Base-by-base conservation (phyloP, 768 basidiomycete genomes). In the Mycena galopus region DNA sequence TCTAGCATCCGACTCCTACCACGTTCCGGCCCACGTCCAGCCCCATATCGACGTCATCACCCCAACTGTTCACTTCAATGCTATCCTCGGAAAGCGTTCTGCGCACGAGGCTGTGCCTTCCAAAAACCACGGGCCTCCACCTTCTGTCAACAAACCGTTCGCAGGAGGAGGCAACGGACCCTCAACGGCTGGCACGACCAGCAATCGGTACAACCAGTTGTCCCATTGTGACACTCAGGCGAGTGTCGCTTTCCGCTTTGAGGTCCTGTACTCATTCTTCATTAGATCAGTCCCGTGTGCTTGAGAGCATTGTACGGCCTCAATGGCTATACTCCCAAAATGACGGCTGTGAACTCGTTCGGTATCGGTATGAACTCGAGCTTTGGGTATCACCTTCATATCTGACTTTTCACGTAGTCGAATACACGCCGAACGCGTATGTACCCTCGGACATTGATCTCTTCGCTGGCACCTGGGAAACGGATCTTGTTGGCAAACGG, bases 351-450 rank as follows among this genome's bases (percentile, higher is more conserved):
- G 53, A 87, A 87, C 71, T 81, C 80, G 27, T 82, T 77, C 61
- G 86, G 79, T 3, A 84, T 87, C 56, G 88, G n/a, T n/a, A n/a
- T n/a, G n/a, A n/a, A n/a, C n/a, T n/a, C n/a, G n/a, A n/a, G n/a
- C n/a, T n/a, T n/a, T n/a, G n/a, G n/a, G n/a, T n/a, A n/a, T n/a
- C n/a, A n/a, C n/a, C n/a, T n/a, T n/a, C n/a, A n/a, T n/a, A n/a
- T n/a, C n/a, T n/a, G n/a, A n/a, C n/a, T n/a, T n/a, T n/a, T n/a
- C n/a, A n/a, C n/a, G n/a, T n/a, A n/a, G n/a, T 86, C 71, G 89
- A 90, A 75, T 90, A 84, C 73, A 86, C 86, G 5, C 89, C 89
- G 0, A 4, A 4, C 16, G 35, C n/a, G n/a, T 89, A 83, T 72
- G 62, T 82, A 25, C 85, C 85, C 59, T 76, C 79, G 2, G 89